Evolutionary conservation across 2,329 filamentous ascomycete genomes (phyloP), one percentile per base, ranked within the genome.

Genomic region (Rhynchosporium secalis): DNA sequence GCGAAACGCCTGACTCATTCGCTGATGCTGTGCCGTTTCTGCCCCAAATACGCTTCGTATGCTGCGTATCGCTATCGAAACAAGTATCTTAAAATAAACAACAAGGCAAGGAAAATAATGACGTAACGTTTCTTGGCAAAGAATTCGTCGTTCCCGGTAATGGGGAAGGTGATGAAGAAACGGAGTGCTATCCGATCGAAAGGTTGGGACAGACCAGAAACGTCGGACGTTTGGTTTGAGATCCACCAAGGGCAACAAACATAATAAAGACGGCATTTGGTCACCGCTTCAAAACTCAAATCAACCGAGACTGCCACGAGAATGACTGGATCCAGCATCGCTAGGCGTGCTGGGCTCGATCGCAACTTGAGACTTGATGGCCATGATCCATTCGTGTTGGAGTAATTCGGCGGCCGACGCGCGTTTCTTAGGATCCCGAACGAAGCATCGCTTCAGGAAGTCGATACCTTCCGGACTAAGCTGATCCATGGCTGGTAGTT

Each of bases 301-400:
- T 54, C 51, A 69, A 20, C 66, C 61, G 40, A 71, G 13, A 58
- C 72, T 73, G 29, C 67, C 66, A 56, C 71, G 65, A 41, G 68
- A 67, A 61, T 63, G 57, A 15, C 63, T 65, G 29, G 69, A 72
- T 20, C 71, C 69, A 54, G 63, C 69, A 46, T 88, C 86, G 69
- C 84, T 87, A 13, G 86, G 86, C 28, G 85, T 89, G 55, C 80
- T 75, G 12, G 86, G 85, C 69, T 88, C 85, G 36, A 88, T 84
- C 12, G 72, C 69, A 7, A 88, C 84, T 71, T 86, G 83, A 68
- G 80, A 86, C 67, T 85, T 81, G 64, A 88, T 88, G 41, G 79
- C 81, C 79, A 86, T 83, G 68, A 89, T 88, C 95, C 95, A 99
- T 73, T 96, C 92, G 75, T 98, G 93, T 76, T 96, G 92, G 61